A percentile compares a stretch with the other conserved stretches of the same genome.
Evolutionary conservation across 148 eudicot genomes (phyloP).

Genomic region (Rhododendron mucronatum): DNA sequence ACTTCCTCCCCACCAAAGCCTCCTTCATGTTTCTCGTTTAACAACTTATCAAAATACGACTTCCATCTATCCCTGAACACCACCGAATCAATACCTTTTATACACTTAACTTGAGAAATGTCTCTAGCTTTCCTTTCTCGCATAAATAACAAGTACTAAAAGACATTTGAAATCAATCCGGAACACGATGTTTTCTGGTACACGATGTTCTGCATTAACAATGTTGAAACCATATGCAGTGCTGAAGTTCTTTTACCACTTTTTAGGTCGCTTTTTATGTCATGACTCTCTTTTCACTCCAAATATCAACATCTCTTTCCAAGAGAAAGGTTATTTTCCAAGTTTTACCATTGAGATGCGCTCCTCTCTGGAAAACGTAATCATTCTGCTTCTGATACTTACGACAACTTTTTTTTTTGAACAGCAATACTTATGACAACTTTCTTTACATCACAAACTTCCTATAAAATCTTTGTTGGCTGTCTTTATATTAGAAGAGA

Average conservation of each 20-base stretch:
- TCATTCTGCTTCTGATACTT: not conserved
- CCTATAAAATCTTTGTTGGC: not conserved
- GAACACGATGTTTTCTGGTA: not conserved
- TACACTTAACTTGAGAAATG: too few relatives aligned
- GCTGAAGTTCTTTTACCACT: not conserved
- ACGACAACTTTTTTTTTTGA: too few relatives aligned
- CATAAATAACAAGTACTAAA: not conserved
- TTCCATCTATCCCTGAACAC: too few relatives aligned
- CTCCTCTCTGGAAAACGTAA: not conserved
- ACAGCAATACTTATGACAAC: too few relatives aligned
- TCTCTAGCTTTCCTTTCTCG: too few relatives aligned
- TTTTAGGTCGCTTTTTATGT: not conserved
- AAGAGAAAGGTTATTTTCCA: not conserved
- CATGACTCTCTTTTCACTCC: not conserved
- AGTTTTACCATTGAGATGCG: not conserved
- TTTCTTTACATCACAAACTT: too few relatives aligned
- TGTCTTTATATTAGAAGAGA: not conserved
- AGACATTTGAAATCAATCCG: not conserved
- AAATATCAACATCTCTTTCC: not conserved
- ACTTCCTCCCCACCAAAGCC: too few relatives aligned
- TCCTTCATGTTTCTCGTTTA: too few relatives aligned
- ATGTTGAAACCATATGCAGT: not conserved
- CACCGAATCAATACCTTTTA: too few relatives aligned
- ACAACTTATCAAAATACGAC: too few relatives aligned
- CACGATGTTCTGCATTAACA: not conserved